These are phyloP conservation scores for Phytophthora syringae DNA, from an alignment of 352 stramenopile genomes.

Conservation along the genomic window DNA sequence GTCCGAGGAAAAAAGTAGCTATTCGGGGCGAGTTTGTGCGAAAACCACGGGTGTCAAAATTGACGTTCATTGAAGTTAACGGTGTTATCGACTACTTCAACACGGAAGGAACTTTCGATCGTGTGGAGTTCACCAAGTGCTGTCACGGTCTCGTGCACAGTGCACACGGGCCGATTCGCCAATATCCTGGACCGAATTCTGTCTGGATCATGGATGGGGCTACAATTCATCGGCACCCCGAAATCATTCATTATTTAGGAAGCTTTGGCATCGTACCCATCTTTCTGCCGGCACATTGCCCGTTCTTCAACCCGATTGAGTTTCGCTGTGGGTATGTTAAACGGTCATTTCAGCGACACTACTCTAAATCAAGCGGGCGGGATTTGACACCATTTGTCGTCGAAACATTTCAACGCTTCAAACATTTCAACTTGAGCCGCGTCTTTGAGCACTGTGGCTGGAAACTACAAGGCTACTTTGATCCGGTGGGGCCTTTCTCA, in stretches of 20 bases:
- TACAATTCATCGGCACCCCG: constrained; percentile 28
- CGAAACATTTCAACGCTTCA: constrained; percentile 16
- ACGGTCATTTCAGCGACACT: constrained; percentile 20
- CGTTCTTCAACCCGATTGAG: constrained; percentile 46
- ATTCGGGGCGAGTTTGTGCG: constrained; percentile 27
- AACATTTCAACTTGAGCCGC: constrained; percentile 5
- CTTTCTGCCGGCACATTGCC: constrained; percentile 30
- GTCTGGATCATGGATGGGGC: not conserved
- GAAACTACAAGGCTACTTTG: constrained; percentile 15
- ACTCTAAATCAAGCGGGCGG: constrained; percentile 8
- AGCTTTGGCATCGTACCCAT: constrained; percentile 11
- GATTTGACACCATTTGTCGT: constrained; percentile 6
- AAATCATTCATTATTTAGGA: constrained; percentile 38
- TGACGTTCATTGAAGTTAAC: constrained; percentile 23
- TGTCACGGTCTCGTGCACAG: constrained; percentile 30
- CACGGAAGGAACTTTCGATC: constrained; percentile 38
- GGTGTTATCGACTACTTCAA: constrained; percentile 33
- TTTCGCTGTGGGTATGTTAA: constrained; percentile 33
- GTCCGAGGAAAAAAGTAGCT: constrained; percentile 22
- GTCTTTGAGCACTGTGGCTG: constrained; percentile 28
- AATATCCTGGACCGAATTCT: constrained; percentile 5
- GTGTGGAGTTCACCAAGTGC: constrained; percentile 26
- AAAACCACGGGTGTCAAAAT: constrained; percentile 29
- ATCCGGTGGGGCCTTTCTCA: constrained; percentile 9
- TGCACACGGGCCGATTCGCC: constrained; percentile 20